phyloP scores from a whole-genome alignment of 306 rosid genomes.

The Cicer arietinum region DNA sequence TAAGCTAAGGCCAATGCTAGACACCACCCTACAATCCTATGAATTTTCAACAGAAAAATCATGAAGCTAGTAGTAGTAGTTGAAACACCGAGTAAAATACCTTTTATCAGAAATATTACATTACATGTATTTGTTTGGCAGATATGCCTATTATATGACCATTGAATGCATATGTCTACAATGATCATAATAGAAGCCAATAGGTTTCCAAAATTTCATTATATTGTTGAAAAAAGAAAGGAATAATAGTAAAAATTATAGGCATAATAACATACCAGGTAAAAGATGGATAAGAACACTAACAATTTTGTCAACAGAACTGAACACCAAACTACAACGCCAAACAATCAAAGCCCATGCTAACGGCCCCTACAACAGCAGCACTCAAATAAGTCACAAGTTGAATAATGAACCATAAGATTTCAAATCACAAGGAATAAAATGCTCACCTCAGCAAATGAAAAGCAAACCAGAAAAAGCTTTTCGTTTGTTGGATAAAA shows the following conservation, averaged over 20 bases:
- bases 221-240: constrained; percentile 1
- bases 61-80: constrained; percentile 14
- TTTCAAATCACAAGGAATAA: constrained; percentile 22
- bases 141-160: neutral
- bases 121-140: neutral
- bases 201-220: neutral
- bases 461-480: constrained; percentile 92
- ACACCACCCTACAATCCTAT: constrained; percentile 8
- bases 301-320: constrained; percentile 83
- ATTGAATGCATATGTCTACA: neutral
- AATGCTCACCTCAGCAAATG: constrained; percentile 90
- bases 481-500: constrained; percentile 79
- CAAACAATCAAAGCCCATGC: constrained; percentile 97
- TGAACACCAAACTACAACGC: constrained; percentile 99
- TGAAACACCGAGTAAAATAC: neutral
- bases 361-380: constrained; percentile 79
- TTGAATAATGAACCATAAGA: constrained; percentile 16
- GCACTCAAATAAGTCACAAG: constrained; percentile 31
- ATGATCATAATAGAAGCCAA: constrained; percentile 1
- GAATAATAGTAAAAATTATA: constrained; percentile 8
- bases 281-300: constrained; percentile 96
- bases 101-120: neutral
- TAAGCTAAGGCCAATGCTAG: constrained; percentile 1
- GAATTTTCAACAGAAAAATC: constrained; percentile 4
- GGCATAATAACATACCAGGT: constrained; percentile 66